These are phyloP conservation scores for Lumnitzera littorea DNA, from an alignment of 345 rosid species.

Conservation along the genomic window DNA sequence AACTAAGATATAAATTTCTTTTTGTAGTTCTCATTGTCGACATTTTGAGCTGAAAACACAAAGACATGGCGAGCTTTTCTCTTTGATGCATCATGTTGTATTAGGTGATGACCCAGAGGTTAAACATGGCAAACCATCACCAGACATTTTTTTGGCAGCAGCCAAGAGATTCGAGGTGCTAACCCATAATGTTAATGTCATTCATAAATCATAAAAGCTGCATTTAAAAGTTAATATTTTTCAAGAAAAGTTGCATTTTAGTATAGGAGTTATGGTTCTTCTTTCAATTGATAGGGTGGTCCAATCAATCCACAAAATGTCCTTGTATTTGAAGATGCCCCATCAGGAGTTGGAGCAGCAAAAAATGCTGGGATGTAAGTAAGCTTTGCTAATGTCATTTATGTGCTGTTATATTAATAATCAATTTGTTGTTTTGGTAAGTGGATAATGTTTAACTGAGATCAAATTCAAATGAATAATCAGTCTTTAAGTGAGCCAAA, in stretches of 20 bases:
- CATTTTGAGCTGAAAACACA: conserved; percentile 84
- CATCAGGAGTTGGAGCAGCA: conserved; percentile 83
- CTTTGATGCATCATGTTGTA: conserved; percentile 91
- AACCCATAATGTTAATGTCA: not conserved
- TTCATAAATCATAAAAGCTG: too few species aligned
- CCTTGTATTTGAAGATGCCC: conserved; percentile 95
- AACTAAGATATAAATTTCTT: not conserved
- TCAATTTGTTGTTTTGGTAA: not conserved
- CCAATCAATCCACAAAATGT: conserved; percentile 43
- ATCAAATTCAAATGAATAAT: too few species aligned
- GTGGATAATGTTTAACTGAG: too few species aligned
- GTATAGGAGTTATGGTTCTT: conserved; percentile 4
- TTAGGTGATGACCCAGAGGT: conserved; percentile 95
- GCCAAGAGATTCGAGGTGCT: conserved; percentile 87
- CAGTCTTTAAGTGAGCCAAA: too few species aligned
- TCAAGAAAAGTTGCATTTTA: not conserved
- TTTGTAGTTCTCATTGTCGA: conserved; percentile 59
- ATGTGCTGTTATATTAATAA: not conserved
- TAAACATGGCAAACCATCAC: conserved; percentile 86
- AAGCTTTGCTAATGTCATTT: not conserved
- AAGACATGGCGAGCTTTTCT: conserved; percentile 66
- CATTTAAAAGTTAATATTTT: not conserved
- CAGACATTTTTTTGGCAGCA: conserved; percentile 84
- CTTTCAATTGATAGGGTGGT: conserved; percentile 42
- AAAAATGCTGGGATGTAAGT: conserved; percentile 94